Conservation (phyloP, 2,329 filamentous ascomycete species). For the Colletotrichum sublineola region DNA sequence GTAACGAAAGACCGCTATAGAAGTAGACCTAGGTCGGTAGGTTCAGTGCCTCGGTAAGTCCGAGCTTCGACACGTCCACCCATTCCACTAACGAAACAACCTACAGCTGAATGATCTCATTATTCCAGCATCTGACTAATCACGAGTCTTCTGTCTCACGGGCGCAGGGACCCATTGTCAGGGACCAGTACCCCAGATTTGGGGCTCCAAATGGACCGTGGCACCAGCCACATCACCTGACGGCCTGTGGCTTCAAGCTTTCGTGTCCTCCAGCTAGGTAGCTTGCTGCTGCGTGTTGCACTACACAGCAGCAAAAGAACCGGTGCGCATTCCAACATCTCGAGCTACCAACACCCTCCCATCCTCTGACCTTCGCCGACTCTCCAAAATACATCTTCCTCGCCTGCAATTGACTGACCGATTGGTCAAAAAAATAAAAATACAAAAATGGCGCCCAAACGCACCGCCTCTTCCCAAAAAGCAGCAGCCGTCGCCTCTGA, state of each 20-base stretch:
- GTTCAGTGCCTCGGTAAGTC: constrained; percentile 34
- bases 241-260: constrained; percentile 48
- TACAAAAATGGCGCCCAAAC: constrained; percentile 65
- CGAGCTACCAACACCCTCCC: constrained; percentile 25
- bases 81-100: constrained; percentile 1
- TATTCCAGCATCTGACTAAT: constrained; percentile 38
- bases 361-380: constrained; percentile 32
- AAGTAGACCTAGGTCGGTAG: constrained; percentile 19
- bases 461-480: constrained; percentile 48
- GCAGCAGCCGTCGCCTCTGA: constrained; percentile 25
- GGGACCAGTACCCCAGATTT: constrained; percentile 39
- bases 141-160: not conserved
- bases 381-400: constrained; percentile 16
- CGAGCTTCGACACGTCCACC: constrained; percentile 34
- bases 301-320: not conserved
- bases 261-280: constrained; percentile 49
- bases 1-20: constrained; percentile 6
- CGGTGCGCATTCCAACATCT: constrained; percentile 15
- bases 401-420: constrained; percentile 15
- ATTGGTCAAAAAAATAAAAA: constrained; percentile 18
- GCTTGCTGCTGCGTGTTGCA: not conserved
- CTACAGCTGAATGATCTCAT: constrained; percentile 38
- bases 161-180: not conserved
- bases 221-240: constrained; percentile 40
- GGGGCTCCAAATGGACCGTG: constrained; percentile 17